Evolutionary conservation across 768 basidiomycete genomes (phyloP).

Genomic region (Sarcodon sp.): DNA sequence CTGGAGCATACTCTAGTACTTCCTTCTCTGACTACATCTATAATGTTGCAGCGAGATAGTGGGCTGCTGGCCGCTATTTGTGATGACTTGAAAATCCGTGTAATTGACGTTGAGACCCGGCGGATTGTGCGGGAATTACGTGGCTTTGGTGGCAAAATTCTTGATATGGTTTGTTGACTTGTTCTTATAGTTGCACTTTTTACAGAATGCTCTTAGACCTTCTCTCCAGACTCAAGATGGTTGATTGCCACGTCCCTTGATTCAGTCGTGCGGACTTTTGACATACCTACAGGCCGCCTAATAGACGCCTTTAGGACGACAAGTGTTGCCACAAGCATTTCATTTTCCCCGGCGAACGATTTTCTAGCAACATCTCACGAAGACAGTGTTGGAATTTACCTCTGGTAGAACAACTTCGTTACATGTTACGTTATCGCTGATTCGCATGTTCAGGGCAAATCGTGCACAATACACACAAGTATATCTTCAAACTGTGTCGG

Average conservation of each 20-base stretch:
- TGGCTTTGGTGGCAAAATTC: slow-evolving; percentile 72
- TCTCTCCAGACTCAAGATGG: slow-evolving; percentile 95
- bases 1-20: slow-evolving; percentile 56
- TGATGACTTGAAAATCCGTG: slow-evolving; percentile 75
- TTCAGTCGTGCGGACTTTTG: slow-evolving; percentile 87
- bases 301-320: slow-evolving; percentile 88
- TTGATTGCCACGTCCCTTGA: slow-evolving; percentile 81
- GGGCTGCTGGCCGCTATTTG: slow-evolving; percentile 74
- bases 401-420: slow-evolving; percentile 45
- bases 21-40: slow-evolving; percentile 55
- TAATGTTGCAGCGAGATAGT: slow-evolving; percentile 74
- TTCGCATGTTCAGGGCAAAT: slow-evolving; percentile 58
- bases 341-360: slow-evolving; percentile 92
- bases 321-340: slow-evolving; percentile 78
- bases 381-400: slow-evolving; percentile 85
- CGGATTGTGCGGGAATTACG: slow-evolving; percentile 80
- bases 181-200: neutral
- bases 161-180: slow-evolving; percentile 64
- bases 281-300: slow-evolving; percentile 83
- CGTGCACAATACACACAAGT: slow-evolving; percentile 88
- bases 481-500: slow-evolving; percentile 65
- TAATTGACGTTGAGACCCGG: slow-evolving; percentile 86
- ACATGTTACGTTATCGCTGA: neutral
- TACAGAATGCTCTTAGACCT: slow-evolving; percentile 39
- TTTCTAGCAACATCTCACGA: slow-evolving; percentile 94